phyloP scores from a whole-genome alignment of 2,329 filamentous ascomycete species.

The Bretziella fagacearum region DNA sequence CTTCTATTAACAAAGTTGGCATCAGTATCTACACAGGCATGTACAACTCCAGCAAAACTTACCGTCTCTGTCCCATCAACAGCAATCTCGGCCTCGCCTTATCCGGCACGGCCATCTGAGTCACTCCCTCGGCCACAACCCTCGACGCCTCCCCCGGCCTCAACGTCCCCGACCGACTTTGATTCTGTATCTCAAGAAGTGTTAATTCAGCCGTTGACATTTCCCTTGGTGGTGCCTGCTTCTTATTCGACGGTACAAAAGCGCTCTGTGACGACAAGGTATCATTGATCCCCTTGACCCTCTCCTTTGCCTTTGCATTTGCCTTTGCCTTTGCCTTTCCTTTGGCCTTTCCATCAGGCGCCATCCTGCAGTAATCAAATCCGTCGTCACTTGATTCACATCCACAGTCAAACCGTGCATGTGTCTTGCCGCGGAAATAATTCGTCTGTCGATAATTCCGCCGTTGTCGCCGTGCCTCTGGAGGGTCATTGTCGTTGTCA shows the following conservation, averaged over 20 bases:
- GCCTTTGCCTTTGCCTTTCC: neutral
- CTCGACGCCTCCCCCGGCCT: conserved; percentile 24
- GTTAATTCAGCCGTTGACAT: conserved; percentile 37
- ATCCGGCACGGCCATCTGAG: conserved; percentile 26
- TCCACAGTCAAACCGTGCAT: neutral
- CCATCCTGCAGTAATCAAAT: neutral
- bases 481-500: neutral
- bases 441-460: neutral
- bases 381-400: neutral
- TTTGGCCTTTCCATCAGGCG: neutral
- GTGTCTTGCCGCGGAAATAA: neutral
- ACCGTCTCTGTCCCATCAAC: conserved; percentile 93
- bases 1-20: conserved; percentile 40
- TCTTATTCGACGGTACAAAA: conserved; percentile 7
- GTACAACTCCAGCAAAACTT: conserved; percentile 19
- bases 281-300: neutral
- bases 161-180: conserved; percentile 31
- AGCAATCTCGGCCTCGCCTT: conserved; percentile 66
- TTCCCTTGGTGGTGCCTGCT: conserved; percentile 9
- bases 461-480: neutral
- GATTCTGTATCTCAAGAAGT: conserved; percentile 47
- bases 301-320: neutral
- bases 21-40: neutral
- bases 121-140: conserved; percentile 15
- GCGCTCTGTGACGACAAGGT: neutral